Base-by-base conservation (phyloP, 2,329 filamentous ascomycete species). In the Beauveria sp. region DNA sequence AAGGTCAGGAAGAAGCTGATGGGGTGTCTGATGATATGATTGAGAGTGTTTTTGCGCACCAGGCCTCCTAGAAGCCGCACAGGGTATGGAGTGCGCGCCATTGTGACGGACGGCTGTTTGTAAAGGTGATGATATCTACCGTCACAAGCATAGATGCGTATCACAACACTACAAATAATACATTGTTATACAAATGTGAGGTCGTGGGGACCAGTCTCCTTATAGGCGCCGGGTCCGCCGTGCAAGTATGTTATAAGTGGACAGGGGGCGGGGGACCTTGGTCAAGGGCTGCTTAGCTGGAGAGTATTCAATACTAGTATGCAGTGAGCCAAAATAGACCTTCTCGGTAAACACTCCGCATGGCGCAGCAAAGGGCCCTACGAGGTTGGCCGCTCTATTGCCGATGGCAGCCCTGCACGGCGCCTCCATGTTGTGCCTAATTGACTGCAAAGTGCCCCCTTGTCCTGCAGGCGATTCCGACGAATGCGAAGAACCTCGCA, bases 1-100 rank as follows among this genome's bases (percentile, higher is more conserved):
- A 65, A 64, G 42, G 64, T 66, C 5, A 72, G 40, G n/a, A 69
- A 40, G 45, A 68, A 70, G 40, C 67, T 63, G 16, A 68, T 18
- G 52, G 66, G 67, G 20, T 66, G 66, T 24, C 67, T 51, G 46
- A 66, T 60, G 48, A 67, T 64, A 10, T 67, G 62, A 22, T 69
- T 56, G 57, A 67, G 52, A 8, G 69, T 61, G 48, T 68, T 70
- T 64, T 71, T 71, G 46, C 60, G 63, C 18, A 60, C 63, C 9
- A 69, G 56, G 10, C 66, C 66, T 26, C 52, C 62, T 26, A 66
- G 43, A n/a, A 57, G 54, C 28, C 54, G 24, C 5, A 57, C 16
- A 40, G 54, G 54, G 31, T 58, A 46, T n/a, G 43, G n/a, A 31
- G 45, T 22, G 45, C 28, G 55, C 22, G 28, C 43, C 55, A 58